A percentile compares a stretch with the other conserved stretches of the same genome.
These are phyloP conservation scores for Termitomyces sp. DNA, from an alignment of 768 basidiomycete species.

Conservation along the genomic window DNA sequence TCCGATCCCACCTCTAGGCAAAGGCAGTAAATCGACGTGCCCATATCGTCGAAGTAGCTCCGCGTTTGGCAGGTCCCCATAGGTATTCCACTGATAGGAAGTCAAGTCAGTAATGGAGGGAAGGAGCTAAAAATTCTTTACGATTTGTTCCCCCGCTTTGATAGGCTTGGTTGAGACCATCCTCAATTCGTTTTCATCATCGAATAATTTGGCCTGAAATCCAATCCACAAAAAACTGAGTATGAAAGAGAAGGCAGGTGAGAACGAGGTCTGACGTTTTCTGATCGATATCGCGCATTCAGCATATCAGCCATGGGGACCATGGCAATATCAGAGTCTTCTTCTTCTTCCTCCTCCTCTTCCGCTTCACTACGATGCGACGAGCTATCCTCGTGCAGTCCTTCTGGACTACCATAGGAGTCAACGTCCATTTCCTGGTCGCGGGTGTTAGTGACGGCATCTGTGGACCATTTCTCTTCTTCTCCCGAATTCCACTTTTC, in stretches of 20 bases:
- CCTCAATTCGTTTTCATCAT: slow-evolving; percentile 62
- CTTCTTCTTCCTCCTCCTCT: slow-evolving; percentile 39
- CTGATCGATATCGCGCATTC: slow-evolving; percentile 79
- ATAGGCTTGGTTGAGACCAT: slow-evolving; percentile 83
- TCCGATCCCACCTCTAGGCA: slow-evolving; percentile 44
- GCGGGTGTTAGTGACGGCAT: slow-evolving; percentile 23
- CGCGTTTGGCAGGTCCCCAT: slow-evolving; percentile 87
- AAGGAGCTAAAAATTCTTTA: slow-evolving; percentile 29
- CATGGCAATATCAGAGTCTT: slow-evolving; percentile 67
- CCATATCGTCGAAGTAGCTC: slow-evolving; percentile 94
- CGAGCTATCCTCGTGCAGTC: slow-evolving; percentile 14
- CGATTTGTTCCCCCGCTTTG: slow-evolving; percentile 80
- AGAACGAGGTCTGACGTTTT: slow-evolving; percentile 57
- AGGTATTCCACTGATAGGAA: slow-evolving; percentile 80
- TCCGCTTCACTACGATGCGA: slow-evolving; percentile 27
- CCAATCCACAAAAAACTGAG: slow-evolving; percentile 2
- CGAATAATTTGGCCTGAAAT: slow-evolving; percentile 75
- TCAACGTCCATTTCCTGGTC: slow-evolving; percentile 41
- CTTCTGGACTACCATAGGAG: slow-evolving; percentile 12
- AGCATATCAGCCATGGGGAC: slow-evolving; percentile 96
- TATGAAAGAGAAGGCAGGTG: not conserved
- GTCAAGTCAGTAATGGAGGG: slow-evolving; percentile 5
- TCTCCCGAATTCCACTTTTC: slow-evolving; percentile 48
- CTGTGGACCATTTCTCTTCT: slow-evolving; percentile 17
- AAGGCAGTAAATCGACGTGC: slow-evolving; percentile 73